Evolutionary conservation across 1,139 yeast genomes (phyloP), one percentile per base, ranked within the genome.

Genomic region (Diutina neorugosa): DNA sequence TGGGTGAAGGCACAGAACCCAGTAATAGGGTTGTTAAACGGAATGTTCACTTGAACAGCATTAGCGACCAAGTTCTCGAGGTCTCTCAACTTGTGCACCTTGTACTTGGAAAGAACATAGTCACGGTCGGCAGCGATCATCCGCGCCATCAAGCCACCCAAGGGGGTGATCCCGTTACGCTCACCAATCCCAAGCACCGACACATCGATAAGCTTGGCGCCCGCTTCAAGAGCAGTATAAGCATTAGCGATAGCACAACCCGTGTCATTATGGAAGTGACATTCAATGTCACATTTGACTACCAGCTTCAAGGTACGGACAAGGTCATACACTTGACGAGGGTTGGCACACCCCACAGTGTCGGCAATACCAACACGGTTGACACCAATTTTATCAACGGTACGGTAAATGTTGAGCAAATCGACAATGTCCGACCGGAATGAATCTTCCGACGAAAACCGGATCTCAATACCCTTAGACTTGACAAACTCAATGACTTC

Each of bases 1-100:
- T 93, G 98, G 55, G 98, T 93, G 75, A 93, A 93, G 53, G 98
- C 98, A 77, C 98, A 93, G 84, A 93, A 93, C 54, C 98, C 98
- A 52, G 98, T 93, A 69, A 93, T 90, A 62, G 98, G 98, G 76
- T 93, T 93, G 81, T 93, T 93, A 79, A 93, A 93, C 57, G 98
- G 98, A 65, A 93, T 82, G 71, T 91, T 91, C 58, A 93, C 96
- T 72, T 89, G 96, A 54, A 93, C 98, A 34, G 97, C 96, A 60
- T 91, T 96, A 53, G 98, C 98, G 57, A 93, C 97, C 69, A 93
- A 77, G 70, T 86, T 89, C 73, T 93, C 98, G 67, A 93, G 78
- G 66, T 93, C 98, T 76, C 98, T 85, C 63, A 93, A 81, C 78
- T 91, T 91, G 75, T 91, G 96, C 62, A 93, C 77, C 78, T 93